These are phyloP conservation scores for Syncephalis fuscata DNA, from an alignment of 371 early-diverging fungal species.

Conservation along the genomic window DNA sequence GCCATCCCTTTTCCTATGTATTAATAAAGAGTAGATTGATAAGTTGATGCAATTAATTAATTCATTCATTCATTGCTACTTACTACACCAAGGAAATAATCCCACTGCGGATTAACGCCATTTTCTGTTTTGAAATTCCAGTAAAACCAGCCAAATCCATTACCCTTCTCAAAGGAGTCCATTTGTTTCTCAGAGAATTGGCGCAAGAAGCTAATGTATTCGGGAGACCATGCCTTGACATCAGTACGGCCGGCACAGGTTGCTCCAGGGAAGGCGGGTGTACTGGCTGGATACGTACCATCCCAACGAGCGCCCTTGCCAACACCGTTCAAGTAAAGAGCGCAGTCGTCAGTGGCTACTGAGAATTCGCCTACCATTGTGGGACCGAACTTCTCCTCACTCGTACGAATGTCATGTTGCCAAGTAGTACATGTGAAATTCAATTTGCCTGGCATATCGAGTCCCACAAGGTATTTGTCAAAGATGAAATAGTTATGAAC, in stretches of 20 bases:
- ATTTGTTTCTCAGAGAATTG: conserved; percentile 22
- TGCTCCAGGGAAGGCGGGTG: conserved; percentile 17
- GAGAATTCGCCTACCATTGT: conserved; percentile 61
- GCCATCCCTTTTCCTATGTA: too few species aligned
- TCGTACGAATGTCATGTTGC: conserved; percentile 3
- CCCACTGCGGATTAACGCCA: conserved; percentile 14
- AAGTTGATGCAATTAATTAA: too few species aligned
- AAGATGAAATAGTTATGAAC: conserved; percentile 3
- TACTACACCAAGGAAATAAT: conserved; percentile 9
- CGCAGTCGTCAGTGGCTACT: conserved; percentile 53
- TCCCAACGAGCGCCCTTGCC: conserved; percentile 40
- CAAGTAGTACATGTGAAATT: conserved; percentile 12
- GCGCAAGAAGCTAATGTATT: conserved; percentile 10
- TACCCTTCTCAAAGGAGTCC: conserved; percentile 20
- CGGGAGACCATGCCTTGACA: conserved; percentile 6
- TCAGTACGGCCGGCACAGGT: conserved; percentile 27
- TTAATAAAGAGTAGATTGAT: too few species aligned
- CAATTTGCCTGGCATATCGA: neutral
- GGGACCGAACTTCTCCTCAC: conserved; percentile 16
- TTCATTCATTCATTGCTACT: too few species aligned
- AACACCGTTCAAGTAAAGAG: conserved; percentile 47
- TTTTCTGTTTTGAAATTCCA: conserved; percentile 35
- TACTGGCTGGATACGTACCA: conserved; percentile 20
- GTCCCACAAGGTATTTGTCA: neutral
- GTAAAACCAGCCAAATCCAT: conserved; percentile 27